Conservation (phyloP, 257 asterid species). For the Petunia secreta region DNA sequence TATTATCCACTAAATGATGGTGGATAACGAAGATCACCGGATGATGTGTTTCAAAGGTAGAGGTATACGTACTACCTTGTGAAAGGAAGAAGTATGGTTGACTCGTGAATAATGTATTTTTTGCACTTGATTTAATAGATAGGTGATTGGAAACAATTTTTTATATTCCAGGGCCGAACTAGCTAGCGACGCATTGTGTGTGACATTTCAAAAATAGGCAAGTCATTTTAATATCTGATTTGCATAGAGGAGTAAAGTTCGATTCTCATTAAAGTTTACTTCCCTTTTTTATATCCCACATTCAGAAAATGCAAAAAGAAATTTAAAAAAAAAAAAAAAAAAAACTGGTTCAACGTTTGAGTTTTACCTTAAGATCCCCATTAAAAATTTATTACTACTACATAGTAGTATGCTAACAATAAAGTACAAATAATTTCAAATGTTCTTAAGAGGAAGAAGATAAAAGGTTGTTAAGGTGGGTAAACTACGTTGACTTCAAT, state of each 20-base stretch:
- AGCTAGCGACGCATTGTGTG: no score
- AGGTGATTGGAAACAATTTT: no score
- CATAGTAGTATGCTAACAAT: background rate
- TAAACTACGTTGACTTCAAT: conserved; percentile 28
- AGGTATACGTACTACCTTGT: no score
- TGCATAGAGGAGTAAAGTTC: background rate
- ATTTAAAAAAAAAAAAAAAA: no score
- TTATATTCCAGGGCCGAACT: no score
- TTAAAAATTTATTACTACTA: background rate
- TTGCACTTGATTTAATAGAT: no score
- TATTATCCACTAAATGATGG: no score
- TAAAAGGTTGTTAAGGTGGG: conserved; percentile 38
- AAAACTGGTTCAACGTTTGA: background rate
- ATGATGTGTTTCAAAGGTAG: background rate
- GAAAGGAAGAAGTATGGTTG: no score
- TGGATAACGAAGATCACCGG: background rate
- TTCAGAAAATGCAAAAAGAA: background rate
- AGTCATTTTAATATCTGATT: no score
- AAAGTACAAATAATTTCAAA: background rate
- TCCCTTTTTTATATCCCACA: background rate
- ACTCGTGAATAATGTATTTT: no score
- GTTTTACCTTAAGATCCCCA: background rate
- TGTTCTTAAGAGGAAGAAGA: background rate
- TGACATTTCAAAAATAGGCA: no score
- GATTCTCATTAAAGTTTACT: background rate